phyloP scores from a whole-genome alignment of 148 eudicot genomes.

The Beta vulgaris region DNA sequence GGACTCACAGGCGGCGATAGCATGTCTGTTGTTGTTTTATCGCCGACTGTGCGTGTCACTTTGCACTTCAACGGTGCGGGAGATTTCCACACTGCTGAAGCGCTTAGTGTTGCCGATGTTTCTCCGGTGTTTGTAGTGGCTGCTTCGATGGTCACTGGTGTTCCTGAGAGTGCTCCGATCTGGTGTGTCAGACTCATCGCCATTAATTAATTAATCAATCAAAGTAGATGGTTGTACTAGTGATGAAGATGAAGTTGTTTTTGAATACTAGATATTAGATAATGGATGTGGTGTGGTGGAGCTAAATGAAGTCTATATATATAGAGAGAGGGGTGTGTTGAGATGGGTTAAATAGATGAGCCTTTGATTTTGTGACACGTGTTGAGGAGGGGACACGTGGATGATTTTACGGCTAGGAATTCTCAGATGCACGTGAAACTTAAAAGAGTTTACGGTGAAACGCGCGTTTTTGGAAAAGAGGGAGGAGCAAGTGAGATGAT shows the following conservation, averaged over 20 bases:
- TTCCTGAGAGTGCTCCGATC: conserved; percentile 62
- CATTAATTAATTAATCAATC: no score
- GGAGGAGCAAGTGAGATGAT: no score
- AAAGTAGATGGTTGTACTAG: no score
- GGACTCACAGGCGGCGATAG: conserved; percentile 37
- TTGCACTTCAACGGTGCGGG: conserved; percentile 19
- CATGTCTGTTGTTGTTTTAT: background rate
- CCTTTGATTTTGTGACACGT: conserved; percentile 37
- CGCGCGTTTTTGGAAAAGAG: no score
- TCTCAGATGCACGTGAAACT: conserved; percentile 8
- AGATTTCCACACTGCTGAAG: conserved; percentile 34
- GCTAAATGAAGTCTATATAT: no score
- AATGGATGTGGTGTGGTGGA: no score
- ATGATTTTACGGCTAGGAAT: conserved; percentile 38
- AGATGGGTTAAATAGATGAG: background rate
- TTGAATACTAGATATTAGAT: no score
- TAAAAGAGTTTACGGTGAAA: background rate
- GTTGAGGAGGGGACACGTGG: conserved; percentile 36
- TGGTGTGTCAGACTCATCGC: conserved; percentile 65
- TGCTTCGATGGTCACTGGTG: conserved; percentile 35
- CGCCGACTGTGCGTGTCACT: background rate
- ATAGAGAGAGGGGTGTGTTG: no score
- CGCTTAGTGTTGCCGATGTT: background rate
- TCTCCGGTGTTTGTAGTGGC: background rate
- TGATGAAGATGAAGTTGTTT: background rate